A percentile compares a stretch with the other conserved stretches of the same genome.
phyloP scores from a whole-genome alignment of 345 rosid genomes.

The Eucalyptus sideroxylon region DNA sequence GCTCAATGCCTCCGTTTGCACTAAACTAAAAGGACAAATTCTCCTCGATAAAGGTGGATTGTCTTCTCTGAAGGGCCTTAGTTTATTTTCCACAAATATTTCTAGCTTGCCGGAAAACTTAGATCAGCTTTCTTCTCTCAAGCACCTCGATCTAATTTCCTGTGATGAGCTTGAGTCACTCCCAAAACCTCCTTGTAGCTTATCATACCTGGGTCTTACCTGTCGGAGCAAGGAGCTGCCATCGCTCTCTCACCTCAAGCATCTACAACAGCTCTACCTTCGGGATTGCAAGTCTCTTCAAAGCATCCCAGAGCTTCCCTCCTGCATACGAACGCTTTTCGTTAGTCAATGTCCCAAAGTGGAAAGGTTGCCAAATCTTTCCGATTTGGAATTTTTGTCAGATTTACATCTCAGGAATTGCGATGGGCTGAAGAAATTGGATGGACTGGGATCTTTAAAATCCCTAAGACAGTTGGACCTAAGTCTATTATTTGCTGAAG shows the following conservation, averaged over 20 bases:
- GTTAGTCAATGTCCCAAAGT: fast-evolving
- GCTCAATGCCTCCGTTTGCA: fast-evolving
- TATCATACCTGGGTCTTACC: fast-evolving
- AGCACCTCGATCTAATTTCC: fast-evolving
- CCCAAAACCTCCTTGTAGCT: background rate
- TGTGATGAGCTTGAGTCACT: background rate
- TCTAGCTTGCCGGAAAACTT: too few species aligned
- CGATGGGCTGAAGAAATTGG: background rate
- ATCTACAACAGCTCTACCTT: fast-evolving
- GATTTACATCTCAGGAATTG: fast-evolving
- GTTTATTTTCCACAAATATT: fast-evolving
- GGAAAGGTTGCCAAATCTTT: background rate
- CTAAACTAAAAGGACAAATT: too few species aligned
- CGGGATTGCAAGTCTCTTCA: fast-evolving
- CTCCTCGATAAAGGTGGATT: too few species aligned
- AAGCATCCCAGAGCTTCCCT: background rate
- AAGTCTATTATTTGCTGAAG: fast-evolving
- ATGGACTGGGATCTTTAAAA: background rate
- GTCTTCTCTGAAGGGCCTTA: too few species aligned
- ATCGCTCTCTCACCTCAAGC: background rate
- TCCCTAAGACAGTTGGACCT: fast-evolving
- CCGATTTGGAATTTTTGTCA: background rate
- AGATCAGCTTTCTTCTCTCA: too few species aligned
- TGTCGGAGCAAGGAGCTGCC: background rate
- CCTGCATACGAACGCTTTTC: fast-evolving